Conservation (phyloP, 441 rosid species). For the Corymbia calophylla region DNA sequence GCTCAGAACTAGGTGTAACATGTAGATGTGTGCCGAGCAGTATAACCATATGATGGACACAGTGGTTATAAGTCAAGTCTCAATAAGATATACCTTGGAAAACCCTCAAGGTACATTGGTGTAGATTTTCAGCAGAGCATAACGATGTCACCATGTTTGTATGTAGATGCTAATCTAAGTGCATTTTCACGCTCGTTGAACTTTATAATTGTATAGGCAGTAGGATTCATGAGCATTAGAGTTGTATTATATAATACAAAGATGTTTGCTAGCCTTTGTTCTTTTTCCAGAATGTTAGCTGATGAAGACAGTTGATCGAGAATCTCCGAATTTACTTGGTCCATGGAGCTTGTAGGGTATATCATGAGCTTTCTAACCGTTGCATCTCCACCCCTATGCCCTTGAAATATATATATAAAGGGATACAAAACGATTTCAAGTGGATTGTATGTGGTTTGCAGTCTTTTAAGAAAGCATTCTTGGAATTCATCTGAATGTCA, state of each 20-base stretch:
- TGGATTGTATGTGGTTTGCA: not conserved
- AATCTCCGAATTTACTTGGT: not conserved
- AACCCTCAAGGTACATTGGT: not conserved
- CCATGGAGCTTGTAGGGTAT: not conserved
- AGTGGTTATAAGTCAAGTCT: not conserved
- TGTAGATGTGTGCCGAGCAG: constrained; percentile 98
- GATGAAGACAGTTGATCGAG: not conserved
- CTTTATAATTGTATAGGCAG: constrained; percentile 12
- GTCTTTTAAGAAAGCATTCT: not conserved
- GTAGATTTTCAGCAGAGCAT: not conserved
- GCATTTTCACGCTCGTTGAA: not conserved
- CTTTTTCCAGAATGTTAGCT: not conserved
- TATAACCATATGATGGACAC: constrained; percentile 50
- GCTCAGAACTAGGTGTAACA: constrained; percentile 91
- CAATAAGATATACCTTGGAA: not conserved
- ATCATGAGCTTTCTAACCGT: too few relatives aligned
- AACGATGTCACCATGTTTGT: not conserved
- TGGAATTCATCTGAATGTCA: not conserved
- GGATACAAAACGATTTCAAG: not conserved
- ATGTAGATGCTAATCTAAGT: not conserved
- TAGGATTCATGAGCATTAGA: not conserved
- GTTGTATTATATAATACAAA: not conserved
- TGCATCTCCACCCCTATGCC: not conserved
- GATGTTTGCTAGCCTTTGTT: not conserved
- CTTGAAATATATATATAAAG: too few relatives aligned